Conservation (phyloP, 2,329 filamentous ascomycete species). For the Colletotrichum tabaci region DNA sequence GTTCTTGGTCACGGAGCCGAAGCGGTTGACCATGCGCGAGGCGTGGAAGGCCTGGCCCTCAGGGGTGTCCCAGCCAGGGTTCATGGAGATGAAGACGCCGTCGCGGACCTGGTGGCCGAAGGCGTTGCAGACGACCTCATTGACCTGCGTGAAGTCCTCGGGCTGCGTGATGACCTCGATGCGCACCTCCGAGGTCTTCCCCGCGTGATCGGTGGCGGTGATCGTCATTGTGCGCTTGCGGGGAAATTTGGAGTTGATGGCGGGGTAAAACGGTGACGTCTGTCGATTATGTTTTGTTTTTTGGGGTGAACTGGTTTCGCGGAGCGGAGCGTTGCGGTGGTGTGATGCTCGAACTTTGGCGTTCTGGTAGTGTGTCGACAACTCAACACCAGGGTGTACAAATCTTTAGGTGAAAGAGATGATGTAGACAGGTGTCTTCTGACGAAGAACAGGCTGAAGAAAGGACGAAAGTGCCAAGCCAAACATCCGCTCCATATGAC, state of each 20-base stretch:
- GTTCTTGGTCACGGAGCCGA: conserved; percentile 57
- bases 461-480: neutral
- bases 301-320: no score
- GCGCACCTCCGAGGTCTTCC: conserved; percentile 31
- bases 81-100: conserved; percentile 65
- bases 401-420: neutral
- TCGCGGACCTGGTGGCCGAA: conserved; percentile 68
- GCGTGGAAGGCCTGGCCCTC: conserved; percentile 57
- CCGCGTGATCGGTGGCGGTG: conserved; percentile 13
- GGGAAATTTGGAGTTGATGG: conserved; percentile 3
- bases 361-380: no score
- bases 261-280: neutral
- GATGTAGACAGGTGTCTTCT: neutral
- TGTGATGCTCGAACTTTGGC: no score
- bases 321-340: no score
- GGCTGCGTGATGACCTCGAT: conserved; percentile 49
- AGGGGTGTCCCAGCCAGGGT: conserved; percentile 69
- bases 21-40: conserved; percentile 58
- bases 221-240: conserved; percentile 20
- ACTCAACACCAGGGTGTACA: no score
- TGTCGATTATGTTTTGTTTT: neutral
- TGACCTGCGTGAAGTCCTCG: conserved; percentile 48
- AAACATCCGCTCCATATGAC: neutral
- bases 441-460: no score
- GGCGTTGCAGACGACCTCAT: conserved; percentile 47